Base-by-base conservation (phyloP, 2,329 filamentous ascomycete genomes). In the Cercospora nicotianae region DNA sequence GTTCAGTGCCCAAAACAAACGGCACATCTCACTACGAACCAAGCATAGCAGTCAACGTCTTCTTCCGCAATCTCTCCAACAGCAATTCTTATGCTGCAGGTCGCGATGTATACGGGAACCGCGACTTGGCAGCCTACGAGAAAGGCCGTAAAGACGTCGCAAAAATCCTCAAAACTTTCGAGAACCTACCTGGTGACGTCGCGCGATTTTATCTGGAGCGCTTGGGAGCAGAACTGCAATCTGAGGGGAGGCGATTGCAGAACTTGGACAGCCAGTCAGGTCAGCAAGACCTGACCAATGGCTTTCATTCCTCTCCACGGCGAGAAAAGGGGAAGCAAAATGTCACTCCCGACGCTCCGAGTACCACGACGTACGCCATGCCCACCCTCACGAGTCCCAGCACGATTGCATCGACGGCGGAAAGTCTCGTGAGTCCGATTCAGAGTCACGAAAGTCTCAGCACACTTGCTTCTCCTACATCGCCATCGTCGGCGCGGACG, bases 21-120 rank as follows among this genome's bases (percentile, higher is more conserved):
- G 48, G 51, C 48, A 55, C 16, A 7, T 45, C 62, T 0, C 36
- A 36, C 13, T 58, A 30, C 7, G 53, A 31, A 31, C 53, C 53
- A 68, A 93, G 91, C 72, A 83, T 96, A 7, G 92, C 92, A 0
- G 89, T 97, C n/a, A 97, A 97, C 77, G 86, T 94, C 30, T 97
- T 97, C 82, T 97, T 96, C 81, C 87, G 89, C 53, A 90, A 89
- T 69, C 60, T 77, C 26, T 45, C 71, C n/a, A 82, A 88, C 3
- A 30, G 2, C 7, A 81, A 77, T 3, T 88, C 86, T 1, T 95
- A 95, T 77, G 88, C 92, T 0, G 78, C 85, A 0, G 93, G 93
- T 0, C 86, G 89, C 71, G 93, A 97, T 77, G 90, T 96, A 0
- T 97, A 97, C 76, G 93, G 92, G 1, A 97, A 96, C 76, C 85